Conservation (phyloP, 140 eudicot genomes). For the Oenanthe javanica region DNA sequence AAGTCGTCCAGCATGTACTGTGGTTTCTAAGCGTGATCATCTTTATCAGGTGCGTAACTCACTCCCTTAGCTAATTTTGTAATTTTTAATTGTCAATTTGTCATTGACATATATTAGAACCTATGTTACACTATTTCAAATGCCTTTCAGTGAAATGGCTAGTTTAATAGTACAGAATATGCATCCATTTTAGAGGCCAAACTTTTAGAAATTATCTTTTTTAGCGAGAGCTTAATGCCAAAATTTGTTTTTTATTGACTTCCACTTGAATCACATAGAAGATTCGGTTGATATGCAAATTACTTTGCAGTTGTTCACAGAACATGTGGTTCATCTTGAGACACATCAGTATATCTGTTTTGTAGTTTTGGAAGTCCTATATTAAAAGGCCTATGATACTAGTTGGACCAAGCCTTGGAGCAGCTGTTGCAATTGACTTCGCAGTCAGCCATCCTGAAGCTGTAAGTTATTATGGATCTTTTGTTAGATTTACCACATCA, state of each 20-base stretch:
- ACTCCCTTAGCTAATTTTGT: neutral
- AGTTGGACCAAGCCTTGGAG: constrained; percentile 98
- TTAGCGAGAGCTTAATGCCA: neutral
- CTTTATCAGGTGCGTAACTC: constrained; percentile 54
- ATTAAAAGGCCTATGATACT: constrained; percentile 81
- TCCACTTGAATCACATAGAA: neutral
- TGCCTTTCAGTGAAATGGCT: neutral
- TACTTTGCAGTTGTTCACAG: neutral
- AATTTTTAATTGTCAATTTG: neutral
- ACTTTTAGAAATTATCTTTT: neutral
- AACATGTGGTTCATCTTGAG: neutral
- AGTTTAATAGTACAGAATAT: neutral
- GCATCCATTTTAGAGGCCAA: neutral
- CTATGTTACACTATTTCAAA: neutral
- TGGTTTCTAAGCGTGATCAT: constrained; percentile 81
- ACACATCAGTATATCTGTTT: constrained; percentile 4
- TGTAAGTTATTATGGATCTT: constrained; percentile 35
- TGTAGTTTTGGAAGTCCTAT: constrained; percentile 75
- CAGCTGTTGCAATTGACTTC: constrained; percentile 89
- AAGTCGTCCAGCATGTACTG: constrained; percentile 61
- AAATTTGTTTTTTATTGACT: neutral
- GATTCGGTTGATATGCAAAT: neutral
- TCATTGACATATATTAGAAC: neutral
- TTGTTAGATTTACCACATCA: neutral
- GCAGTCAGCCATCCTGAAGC: constrained; percentile 74